A percentile compares a stretch with the other conserved stretches of the same genome.
These are phyloP conservation scores for Trichoderma aggressivum DNA, from an alignment of 2,329 filamentous ascomycete genomes.

Conservation along the genomic window DNA sequence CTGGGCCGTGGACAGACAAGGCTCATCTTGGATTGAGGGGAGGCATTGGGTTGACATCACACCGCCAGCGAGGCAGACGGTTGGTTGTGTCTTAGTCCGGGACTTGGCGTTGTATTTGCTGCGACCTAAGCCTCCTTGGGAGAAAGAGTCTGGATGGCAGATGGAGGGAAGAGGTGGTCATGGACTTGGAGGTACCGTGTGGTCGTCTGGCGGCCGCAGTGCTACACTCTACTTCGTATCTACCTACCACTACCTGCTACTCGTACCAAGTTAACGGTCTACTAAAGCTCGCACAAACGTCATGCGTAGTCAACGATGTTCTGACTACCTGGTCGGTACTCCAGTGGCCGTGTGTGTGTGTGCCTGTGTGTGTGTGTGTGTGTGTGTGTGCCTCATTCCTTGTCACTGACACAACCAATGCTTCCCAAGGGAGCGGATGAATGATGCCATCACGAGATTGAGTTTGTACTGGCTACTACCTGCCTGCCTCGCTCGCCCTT, in stretches of 20 bases:
- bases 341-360: not conserved
- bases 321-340: not conserved
- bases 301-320: not conserved
- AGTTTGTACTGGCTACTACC: not conserved
- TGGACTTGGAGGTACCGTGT: not conserved
- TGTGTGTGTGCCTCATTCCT: not conserved
- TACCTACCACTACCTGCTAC: not conserved
- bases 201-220: not conserved
- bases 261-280: no score
- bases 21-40: conserved; percentile 5
- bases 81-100: not conserved
- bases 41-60: conserved; percentile 15
- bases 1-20: not conserved
- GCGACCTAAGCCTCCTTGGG: not conserved
- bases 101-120: not conserved
- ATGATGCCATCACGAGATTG: conserved; percentile 3
- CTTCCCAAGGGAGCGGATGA: not conserved
- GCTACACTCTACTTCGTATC: not conserved
- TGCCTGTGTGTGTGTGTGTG: not conserved
- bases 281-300: not conserved
- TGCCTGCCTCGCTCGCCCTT: not conserved
- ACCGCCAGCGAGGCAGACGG: conserved; percentile 5
- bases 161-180: not conserved
- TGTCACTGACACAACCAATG: not conserved
- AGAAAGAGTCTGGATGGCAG: not conserved